Evolutionary conservation across 179 eudicot species (phyloP).

Genomic region (Silene vulgaris): DNA sequence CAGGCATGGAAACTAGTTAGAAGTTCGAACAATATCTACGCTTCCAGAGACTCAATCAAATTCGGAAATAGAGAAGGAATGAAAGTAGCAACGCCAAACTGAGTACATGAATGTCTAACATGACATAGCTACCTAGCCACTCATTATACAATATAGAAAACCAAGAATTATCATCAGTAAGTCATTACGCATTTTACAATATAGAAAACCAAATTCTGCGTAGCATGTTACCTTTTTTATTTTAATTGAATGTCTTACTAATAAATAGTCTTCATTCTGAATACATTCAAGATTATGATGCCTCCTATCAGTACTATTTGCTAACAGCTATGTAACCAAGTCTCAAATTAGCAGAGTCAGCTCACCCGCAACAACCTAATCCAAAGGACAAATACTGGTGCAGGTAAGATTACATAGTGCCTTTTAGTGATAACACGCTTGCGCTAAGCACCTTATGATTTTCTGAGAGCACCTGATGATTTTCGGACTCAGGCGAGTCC

Average conservation of each 20-base stretch:
- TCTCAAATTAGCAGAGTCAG: not conserved
- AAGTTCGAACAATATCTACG: not conserved
- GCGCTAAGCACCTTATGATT: no score
- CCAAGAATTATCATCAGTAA: not conserved
- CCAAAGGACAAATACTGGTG: not conserved
- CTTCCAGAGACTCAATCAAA: not conserved
- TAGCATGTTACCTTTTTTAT: not conserved
- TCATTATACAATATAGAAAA: not conserved
- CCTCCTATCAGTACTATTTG: not conserved
- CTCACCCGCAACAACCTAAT: not conserved
- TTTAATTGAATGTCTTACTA: not conserved
- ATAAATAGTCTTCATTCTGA: slow-evolving; percentile 9
- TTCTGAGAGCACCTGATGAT: no score
- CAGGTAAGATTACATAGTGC: not conserved
- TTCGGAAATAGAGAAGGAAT: not conserved
- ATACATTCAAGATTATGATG: not conserved
- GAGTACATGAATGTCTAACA: not conserved
- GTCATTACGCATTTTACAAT: no score
- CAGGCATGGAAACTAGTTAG: no score
- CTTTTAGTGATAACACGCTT: not conserved
- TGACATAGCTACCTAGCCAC: slow-evolving; percentile 3
- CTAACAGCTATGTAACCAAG: not conserved
- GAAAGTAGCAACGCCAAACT: not conserved
- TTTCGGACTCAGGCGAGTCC: not conserved
- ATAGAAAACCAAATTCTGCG: not conserved